A percentile compares a stretch with the other conserved stretches of the same genome.
Conservation (phyloP, 805 yeast genomes). For the Wickerhamomyces hampshirensis region DNA sequence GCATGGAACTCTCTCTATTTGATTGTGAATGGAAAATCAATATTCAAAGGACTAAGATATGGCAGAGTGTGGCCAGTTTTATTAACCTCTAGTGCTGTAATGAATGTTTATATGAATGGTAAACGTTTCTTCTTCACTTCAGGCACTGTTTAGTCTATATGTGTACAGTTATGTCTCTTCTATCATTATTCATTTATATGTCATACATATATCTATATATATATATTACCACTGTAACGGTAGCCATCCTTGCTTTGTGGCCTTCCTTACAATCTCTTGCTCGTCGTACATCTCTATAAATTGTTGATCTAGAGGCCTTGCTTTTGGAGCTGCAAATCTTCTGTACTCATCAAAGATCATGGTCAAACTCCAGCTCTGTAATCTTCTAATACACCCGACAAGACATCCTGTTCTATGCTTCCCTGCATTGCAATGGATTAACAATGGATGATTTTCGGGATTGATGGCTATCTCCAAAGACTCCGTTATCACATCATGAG, state of each 20-base stretch:
- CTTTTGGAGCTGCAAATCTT: conserved; percentile 91
- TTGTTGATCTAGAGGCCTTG: conserved; percentile 92
- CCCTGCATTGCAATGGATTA: conserved; percentile 94
- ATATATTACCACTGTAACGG: conserved; percentile 59
- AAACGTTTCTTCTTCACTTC: conserved; percentile 48
- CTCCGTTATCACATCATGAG: conserved; percentile 62
- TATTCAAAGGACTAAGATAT: conserved; percentile 46
- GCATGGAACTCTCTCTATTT: conserved; percentile 81
- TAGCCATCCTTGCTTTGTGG: conserved; percentile 49
- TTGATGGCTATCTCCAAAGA: conserved; percentile 79
- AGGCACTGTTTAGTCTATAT: conserved; percentile 5
- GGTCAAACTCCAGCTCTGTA: conserved; percentile 89
- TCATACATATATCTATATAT: neutral
- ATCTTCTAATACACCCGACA: conserved; percentile 83
- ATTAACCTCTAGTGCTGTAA: conserved; percentile 52
- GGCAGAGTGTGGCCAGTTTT: conserved; percentile 61
- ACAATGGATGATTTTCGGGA: conserved; percentile 85
- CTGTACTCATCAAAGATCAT: conserved; percentile 96
- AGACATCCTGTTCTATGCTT: conserved; percentile 96
- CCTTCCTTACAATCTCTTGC: conserved; percentile 50
- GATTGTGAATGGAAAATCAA: conserved; percentile 62
- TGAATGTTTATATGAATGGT: conserved; percentile 66
- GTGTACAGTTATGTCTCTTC: neutral
- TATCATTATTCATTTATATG: conserved; percentile 1
- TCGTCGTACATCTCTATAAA: conserved; percentile 87